phyloP scores from a whole-genome alignment of 345 rosid genomes.

The Eucalyptus paniculata region DNA sequence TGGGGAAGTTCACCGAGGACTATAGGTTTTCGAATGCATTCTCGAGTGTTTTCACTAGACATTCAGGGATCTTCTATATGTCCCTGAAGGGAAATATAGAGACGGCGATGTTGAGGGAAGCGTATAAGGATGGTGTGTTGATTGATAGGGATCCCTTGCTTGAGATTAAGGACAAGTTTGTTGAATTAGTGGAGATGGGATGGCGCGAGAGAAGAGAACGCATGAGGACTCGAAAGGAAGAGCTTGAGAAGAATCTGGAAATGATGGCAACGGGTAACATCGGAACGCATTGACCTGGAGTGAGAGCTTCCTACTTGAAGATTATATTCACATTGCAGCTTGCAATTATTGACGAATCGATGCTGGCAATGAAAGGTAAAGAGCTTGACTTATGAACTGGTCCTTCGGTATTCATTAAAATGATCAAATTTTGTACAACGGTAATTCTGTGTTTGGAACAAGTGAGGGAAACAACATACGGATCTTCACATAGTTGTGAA shows the following conservation, averaged over 20 bases:
- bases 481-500: neutral
- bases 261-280: constrained; percentile 11
- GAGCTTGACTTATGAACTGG: neutral
- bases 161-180: constrained; percentile 60
- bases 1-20: constrained; percentile 73
- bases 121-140: constrained; percentile 45
- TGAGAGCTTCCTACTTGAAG: neutral
- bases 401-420: neutral
- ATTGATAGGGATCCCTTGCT: constrained; percentile 59
- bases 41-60: constrained; percentile 70
- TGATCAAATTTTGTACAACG: neutral
- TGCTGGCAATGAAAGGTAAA: neutral
- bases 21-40: constrained; percentile 72
- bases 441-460: neutral
- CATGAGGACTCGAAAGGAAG: constrained; percentile 20
- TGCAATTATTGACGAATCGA: neutral
- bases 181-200: constrained; percentile 51
- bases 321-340: neutral
- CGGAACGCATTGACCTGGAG: neutral
- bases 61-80: constrained; percentile 82
- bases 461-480: constrained; percentile 1
- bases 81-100: constrained; percentile 78
- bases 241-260: constrained; percentile 24
- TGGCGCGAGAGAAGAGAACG: constrained; percentile 47
- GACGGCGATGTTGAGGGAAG: constrained; percentile 77